These are phyloP conservation scores for Apiotrichum domesticum DNA, from an alignment of 1,284 basidiomycete genomes.

Conservation along the genomic window DNA sequence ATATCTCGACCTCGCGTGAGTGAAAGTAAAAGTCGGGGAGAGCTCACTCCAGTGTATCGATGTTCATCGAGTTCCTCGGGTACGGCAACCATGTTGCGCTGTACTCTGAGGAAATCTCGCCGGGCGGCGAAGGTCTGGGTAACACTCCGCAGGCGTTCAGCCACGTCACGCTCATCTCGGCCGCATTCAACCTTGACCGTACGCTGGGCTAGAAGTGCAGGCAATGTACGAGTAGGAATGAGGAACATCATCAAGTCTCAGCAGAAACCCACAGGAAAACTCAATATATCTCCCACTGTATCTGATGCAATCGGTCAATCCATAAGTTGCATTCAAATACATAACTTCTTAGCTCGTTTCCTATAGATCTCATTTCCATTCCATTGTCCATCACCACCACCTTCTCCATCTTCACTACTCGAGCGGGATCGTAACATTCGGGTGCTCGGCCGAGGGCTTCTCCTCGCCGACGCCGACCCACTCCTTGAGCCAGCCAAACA, in stretches of 20 bases:
- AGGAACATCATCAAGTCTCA: too few species aligned
- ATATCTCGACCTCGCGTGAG: conserved; percentile 60
- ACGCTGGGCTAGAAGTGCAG: conserved; percentile 17
- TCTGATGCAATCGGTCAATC: too few species aligned
- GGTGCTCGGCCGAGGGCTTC: background rate
- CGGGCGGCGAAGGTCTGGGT: conserved; percentile 46
- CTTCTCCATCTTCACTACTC: background rate
- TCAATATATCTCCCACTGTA: too few species aligned
- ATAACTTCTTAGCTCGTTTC: too few species aligned
- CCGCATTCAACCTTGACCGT: conserved; percentile 47
- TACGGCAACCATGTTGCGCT: conserved; percentile 81
- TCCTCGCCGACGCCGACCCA: conserved; percentile 54
- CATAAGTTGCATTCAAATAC: too few species aligned
- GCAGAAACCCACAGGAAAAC: too few species aligned
- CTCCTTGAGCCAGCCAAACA: conserved; percentile 77
- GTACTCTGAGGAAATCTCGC: conserved; percentile 60
- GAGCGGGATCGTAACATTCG: background rate
- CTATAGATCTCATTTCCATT: too few species aligned
- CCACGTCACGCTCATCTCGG: conserved; percentile 44
- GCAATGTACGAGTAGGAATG: too few species aligned
- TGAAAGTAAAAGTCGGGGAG: background rate
- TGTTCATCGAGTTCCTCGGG: conserved; percentile 48
- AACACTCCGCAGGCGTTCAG: conserved; percentile 47
- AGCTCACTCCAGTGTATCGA: conserved; percentile 23
- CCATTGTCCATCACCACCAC: too few species aligned